Conservation (phyloP, 805 yeast genomes). For the Saccharomycopsis selenospora region DNA sequence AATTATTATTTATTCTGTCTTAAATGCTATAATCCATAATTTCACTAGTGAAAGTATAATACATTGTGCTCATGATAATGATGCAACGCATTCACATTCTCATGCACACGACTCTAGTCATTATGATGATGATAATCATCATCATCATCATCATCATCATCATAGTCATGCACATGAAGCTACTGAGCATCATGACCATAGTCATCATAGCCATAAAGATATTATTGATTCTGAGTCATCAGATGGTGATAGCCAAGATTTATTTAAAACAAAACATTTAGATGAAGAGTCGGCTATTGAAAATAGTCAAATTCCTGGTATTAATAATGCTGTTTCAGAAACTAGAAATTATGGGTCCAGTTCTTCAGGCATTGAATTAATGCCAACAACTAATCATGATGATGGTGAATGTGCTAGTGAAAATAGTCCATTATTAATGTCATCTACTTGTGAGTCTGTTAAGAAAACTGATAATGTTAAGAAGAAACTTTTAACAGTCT, state of each 20-base stretch:
- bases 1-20: slow-evolving; percentile 44
- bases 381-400: too few relatives aligned
- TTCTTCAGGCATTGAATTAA: too few relatives aligned
- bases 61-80: slow-evolving; percentile 69
- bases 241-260: neutral
- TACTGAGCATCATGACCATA: neutral
- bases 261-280: neutral
- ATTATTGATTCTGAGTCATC: neutral
- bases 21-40: slow-evolving; percentile 64
- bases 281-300: slow-evolving; percentile 1
- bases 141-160: neutral
- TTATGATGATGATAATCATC: neutral
- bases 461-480: slow-evolving; percentile 13
- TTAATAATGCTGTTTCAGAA: too few relatives aligned
- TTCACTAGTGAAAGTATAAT: slow-evolving; percentile 76
- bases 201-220: neutral
- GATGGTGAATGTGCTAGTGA: too few relatives aligned
- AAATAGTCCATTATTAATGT: too few relatives aligned
- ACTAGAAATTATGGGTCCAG: too few relatives aligned
- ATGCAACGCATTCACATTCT: slow-evolving; percentile 21
- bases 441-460: slow-evolving; percentile 13
- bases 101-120: too few relatives aligned
- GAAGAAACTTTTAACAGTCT: neutral
- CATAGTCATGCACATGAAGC: neutral
- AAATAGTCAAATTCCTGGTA: neutral